Evolutionary conservation across 2,329 filamentous ascomycete species (phyloP).

Genomic region (Atkinsonella texensis): DNA sequence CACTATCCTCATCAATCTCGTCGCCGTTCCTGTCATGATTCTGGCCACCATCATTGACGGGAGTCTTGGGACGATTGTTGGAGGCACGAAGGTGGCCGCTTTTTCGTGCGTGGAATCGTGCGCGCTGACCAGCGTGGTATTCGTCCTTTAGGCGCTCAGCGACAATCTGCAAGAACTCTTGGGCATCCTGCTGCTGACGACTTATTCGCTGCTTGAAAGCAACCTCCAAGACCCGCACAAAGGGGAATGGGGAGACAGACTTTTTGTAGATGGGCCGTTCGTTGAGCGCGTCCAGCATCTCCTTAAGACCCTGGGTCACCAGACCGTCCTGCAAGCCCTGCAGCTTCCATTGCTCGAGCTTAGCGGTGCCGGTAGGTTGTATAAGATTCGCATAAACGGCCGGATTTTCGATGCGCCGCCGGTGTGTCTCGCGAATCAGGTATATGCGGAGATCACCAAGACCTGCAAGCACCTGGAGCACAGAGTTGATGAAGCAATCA

Average conservation of each 20-base stretch:
- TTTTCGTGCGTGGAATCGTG: slow-evolving; percentile 44
- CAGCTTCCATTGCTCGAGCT: slow-evolving; percentile 46
- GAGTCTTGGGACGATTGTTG: not conserved
- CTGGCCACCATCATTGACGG: not conserved
- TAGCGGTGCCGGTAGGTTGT: slow-evolving; percentile 28
- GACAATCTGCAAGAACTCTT: slow-evolving; percentile 92
- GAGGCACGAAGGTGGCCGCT: slow-evolving; percentile 13
- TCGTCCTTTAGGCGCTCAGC: slow-evolving; percentile 88
- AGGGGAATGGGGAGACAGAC: slow-evolving; percentile 77
- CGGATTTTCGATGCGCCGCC: slow-evolving; percentile 65
- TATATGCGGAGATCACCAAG: slow-evolving; percentile 82
- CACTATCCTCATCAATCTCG: slow-evolving; percentile 11
- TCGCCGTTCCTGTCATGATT: slow-evolving; percentile 11
- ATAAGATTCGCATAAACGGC: slow-evolving; percentile 60
- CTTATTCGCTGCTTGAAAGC: slow-evolving; percentile 88
- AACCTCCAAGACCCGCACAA: slow-evolving; percentile 70
- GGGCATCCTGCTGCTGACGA: slow-evolving; percentile 90
- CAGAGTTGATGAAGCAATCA: slow-evolving; percentile 94
- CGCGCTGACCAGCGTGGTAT: slow-evolving; percentile 73
- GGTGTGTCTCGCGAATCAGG: slow-evolving; percentile 81
- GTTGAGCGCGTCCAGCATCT: slow-evolving; percentile 84
- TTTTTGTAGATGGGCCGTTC: slow-evolving; percentile 90
- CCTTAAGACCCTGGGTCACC: slow-evolving; percentile 79
- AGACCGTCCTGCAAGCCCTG: slow-evolving; percentile 64
- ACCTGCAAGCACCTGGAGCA: slow-evolving; percentile 85